Percentiles rank a stretch among this genome's conserved stretches.
Conservation (phyloP, 2,329 filamentous ascomycete species). For the Lecanicillium sp. region DNA sequence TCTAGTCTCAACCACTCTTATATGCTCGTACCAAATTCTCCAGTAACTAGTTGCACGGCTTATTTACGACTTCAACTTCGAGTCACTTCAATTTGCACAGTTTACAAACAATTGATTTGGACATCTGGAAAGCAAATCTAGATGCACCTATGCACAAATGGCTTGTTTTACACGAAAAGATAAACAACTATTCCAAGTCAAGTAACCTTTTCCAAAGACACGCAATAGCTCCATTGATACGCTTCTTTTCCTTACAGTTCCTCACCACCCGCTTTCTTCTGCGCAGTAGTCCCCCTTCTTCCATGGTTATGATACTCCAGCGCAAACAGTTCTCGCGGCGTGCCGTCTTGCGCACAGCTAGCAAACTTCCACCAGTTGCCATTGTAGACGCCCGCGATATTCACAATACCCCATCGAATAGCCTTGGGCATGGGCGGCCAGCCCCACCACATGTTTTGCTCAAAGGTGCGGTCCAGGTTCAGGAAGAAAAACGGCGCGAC, state of each 20-base stretch:
- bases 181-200: too few species aligned
- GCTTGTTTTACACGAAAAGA: too few species aligned
- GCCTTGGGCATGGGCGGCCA: constrained; percentile 58
- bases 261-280: not conserved
- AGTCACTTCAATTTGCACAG: too few species aligned
- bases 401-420: constrained; percentile 51
- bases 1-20: too few species aligned
- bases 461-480: constrained; percentile 51
- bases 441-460: constrained; percentile 50
- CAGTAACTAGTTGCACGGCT: too few species aligned
- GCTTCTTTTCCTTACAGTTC: not conserved
- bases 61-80: too few species aligned
- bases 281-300: not conserved
- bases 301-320: constrained; percentile 17
- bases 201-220: too few species aligned
- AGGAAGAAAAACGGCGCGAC: constrained; percentile 58
- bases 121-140: too few species aligned
- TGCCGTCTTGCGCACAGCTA: constrained; percentile 47
- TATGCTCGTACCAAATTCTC: too few species aligned
- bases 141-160: too few species aligned
- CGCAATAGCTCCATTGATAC: too few species aligned
- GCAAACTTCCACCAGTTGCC: constrained; percentile 56
- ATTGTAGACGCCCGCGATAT: constrained; percentile 48
- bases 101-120: too few species aligned
- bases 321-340: constrained; percentile 46